Percentiles rank a stretch among this genome's conserved stretches.
phyloP scores from a whole-genome alignment of 169 alveolate genomes.

The Cryptosporidium ubiquitum region DNA sequence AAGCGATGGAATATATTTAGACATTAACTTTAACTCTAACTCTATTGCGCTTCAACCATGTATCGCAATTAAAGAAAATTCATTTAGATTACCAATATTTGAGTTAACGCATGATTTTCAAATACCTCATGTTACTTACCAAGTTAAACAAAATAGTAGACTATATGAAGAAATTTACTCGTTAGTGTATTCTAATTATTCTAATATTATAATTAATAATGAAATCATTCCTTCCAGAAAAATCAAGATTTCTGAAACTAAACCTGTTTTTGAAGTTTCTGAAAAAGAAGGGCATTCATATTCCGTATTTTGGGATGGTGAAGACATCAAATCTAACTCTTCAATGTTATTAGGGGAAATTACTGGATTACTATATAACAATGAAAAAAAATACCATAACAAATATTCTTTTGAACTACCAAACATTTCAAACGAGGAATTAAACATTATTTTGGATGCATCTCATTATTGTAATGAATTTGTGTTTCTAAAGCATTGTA shows the following conservation, averaged over 20 bases:
- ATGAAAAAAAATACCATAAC: neutral
- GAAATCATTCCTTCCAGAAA: neutral
- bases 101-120: slow-evolving; percentile 46
- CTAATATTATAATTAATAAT: neutral
- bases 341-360: slow-evolving; percentile 52
- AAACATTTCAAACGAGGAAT: slow-evolving; percentile 13
- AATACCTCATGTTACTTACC: slow-evolving; percentile 27
- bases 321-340: slow-evolving; percentile 19
- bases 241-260: slow-evolving; percentile 15
- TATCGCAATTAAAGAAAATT: slow-evolving; percentile 45
- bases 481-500: slow-evolving; percentile 50
- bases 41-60: slow-evolving; percentile 50
- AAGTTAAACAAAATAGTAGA: slow-evolving; percentile 31
- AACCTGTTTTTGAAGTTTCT: slow-evolving; percentile 6
- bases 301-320: slow-evolving; percentile 59
- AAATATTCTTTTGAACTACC: slow-evolving; percentile 11
- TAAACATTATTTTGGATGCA: slow-evolving; percentile 6
- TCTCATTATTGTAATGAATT: slow-evolving; percentile 54
- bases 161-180: slow-evolving; percentile 57
- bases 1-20: slow-evolving; percentile 32
- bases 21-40: neutral
- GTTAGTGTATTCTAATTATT: slow-evolving; percentile 26
- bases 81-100: slow-evolving; percentile 26
- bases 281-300: neutral
- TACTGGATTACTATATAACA: slow-evolving; percentile 17